These are phyloP conservation scores for Pleurotus tuoliensis DNA, from an alignment of 768 basidiomycete species.

Conservation along the genomic window DNA sequence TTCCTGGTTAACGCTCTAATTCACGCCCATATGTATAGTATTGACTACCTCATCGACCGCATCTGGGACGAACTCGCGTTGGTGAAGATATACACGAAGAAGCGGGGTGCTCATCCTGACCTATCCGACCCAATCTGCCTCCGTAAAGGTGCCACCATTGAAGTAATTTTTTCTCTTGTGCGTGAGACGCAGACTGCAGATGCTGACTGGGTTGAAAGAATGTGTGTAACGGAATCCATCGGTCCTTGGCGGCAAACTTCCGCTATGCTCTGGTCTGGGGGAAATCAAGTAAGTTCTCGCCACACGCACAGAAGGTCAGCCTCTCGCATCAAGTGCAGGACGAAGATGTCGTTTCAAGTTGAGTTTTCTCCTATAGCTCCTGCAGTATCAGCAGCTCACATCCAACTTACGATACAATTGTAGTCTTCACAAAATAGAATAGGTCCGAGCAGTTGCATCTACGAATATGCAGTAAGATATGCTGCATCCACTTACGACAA, in stretches of 20 bases:
- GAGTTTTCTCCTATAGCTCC: neutral
- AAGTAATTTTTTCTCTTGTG: conserved; percentile 40
- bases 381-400: neutral
- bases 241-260: conserved; percentile 86
- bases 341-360: conserved; percentile 89
- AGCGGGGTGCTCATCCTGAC: conserved; percentile 92
- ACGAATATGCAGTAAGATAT: too few relatives aligned
- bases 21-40: conserved; percentile 32
- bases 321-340: conserved; percentile 79
- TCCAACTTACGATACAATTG: neutral
- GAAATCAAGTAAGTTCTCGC: conserved; percentile 89
- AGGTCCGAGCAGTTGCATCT: too few relatives aligned
- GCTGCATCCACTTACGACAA: too few relatives aligned
- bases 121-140: conserved; percentile 87
- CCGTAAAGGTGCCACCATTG: conserved; percentile 88
- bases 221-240: conserved; percentile 91
- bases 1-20: neutral
- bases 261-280: conserved; percentile 96
- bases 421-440: conserved; percentile 26
- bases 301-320: conserved; percentile 93
- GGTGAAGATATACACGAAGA: conserved; percentile 95
- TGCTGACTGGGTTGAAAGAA: conserved; percentile 35
- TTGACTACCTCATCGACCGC: conserved; percentile 69
- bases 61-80: conserved; percentile 80
- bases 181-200: neutral